Conservation (phyloP, 2,329 filamentous ascomycete genomes). For the Acephala macrosclerotiorum region DNA sequence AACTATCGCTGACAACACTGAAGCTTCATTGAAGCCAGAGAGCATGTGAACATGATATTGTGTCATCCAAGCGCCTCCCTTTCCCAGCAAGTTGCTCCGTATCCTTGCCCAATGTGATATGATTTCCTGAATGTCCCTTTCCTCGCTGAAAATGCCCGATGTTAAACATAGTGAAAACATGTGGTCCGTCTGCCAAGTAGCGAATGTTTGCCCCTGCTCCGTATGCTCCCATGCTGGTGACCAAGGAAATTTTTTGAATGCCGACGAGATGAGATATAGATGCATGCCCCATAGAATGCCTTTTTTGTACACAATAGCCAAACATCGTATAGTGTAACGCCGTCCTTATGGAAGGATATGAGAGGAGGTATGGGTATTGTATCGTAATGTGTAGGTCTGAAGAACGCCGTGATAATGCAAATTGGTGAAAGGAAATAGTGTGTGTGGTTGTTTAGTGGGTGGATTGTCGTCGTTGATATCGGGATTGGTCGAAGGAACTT, state of each 20-base stretch:
- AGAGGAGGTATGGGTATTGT: slow-evolving; percentile 41
- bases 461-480: slow-evolving; percentile 44
- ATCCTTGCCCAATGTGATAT: slow-evolving; percentile 21
- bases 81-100: slow-evolving; percentile 19
- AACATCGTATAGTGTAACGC: slow-evolving; percentile 37
- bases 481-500: slow-evolving; percentile 81
- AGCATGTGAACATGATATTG: slow-evolving; percentile 15
- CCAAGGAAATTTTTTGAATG: slow-evolving; percentile 36
- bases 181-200: slow-evolving; percentile 25
- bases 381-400: slow-evolving; percentile 35
- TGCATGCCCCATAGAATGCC: slow-evolving; percentile 39
- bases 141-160: slow-evolving; percentile 33
- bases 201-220: slow-evolving; percentile 27
- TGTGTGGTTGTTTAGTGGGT: slow-evolving; percentile 34
- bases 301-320: slow-evolving; percentile 42
- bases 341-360: slow-evolving; percentile 36
- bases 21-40: slow-evolving; percentile 29
- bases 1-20: slow-evolving; percentile 37
- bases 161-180: slow-evolving; percentile 21
- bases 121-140: slow-evolving; percentile 19
- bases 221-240: slow-evolving; percentile 33
- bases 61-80: slow-evolving; percentile 29
- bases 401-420: slow-evolving; percentile 39
- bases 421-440: slow-evolving; percentile 21
- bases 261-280: slow-evolving; percentile 32